Conservation (phyloP, 345 rosid genomes). For the Isatis tinctoria region DNA sequence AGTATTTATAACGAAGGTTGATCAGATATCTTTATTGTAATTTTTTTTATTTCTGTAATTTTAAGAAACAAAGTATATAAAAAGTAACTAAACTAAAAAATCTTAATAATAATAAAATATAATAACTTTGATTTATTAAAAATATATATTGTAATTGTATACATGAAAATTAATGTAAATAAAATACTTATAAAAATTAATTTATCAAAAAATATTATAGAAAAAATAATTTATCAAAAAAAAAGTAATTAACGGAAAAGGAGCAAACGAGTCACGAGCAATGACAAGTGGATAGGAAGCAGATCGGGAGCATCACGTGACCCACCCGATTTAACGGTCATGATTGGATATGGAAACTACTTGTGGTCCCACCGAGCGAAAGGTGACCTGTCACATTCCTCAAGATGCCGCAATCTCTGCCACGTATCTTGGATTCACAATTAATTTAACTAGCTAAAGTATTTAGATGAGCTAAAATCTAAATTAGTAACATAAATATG, state of each 20-base stretch:
- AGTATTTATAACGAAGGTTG: too few species aligned
- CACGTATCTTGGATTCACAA: slow-evolving; percentile 11
- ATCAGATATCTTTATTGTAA: too few species aligned
- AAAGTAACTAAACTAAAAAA: too few species aligned
- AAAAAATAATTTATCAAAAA: neutral
- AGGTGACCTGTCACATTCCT: slow-evolving; percentile 28
- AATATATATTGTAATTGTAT: too few species aligned
- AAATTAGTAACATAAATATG: slow-evolving; percentile 6
- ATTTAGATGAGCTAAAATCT: neutral
- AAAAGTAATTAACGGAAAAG: neutral
- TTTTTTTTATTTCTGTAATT: too few species aligned
- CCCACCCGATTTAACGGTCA: slow-evolving; percentile 36
- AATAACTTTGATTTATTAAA: too few species aligned
- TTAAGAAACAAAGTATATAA: too few species aligned
- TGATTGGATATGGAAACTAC: slow-evolving; percentile 15
- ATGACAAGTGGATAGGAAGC: slow-evolving; percentile 33
- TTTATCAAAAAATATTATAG: too few species aligned
- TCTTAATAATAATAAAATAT: too few species aligned
- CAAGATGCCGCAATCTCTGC: slow-evolving; percentile 27
- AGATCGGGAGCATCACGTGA: slow-evolving; percentile 38
- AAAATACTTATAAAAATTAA: too few species aligned
- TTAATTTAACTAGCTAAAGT: neutral
- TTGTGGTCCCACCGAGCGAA: neutral
- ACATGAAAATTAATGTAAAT: too few species aligned
- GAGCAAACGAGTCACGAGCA: slow-evolving; percentile 17